A percentile compares a stretch with the other conserved stretches of the same genome.
Conservation (phyloP, 306 rosid species). For the Urtica urens region DNA sequence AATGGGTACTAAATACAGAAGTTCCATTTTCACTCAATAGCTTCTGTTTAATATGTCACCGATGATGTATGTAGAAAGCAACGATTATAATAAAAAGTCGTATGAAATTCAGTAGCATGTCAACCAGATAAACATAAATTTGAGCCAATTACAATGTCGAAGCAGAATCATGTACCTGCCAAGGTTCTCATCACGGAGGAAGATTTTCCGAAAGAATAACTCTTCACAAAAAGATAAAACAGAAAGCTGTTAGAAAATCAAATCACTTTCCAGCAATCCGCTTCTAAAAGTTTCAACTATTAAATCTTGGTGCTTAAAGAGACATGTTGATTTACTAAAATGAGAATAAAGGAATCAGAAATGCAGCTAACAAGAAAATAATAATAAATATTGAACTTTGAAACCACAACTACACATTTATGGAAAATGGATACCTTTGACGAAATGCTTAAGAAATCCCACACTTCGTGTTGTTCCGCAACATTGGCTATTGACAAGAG, state of each 20-base stretch:
- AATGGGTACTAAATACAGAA: background rate
- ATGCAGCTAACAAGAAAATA: background rate
- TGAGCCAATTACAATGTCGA: constrained; percentile 1
- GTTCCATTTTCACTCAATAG: too few relatives aligned
- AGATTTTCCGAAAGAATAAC: constrained; percentile 83
- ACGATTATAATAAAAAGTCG: background rate
- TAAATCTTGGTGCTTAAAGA: background rate
- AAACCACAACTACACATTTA: constrained; percentile 3
- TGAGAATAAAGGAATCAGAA: background rate
- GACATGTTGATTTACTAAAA: background rate
- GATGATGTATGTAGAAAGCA: too few relatives aligned
- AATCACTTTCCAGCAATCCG: background rate
- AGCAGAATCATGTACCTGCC: constrained; percentile 59
- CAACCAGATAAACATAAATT: background rate
- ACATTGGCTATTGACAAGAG: constrained; percentile 84
- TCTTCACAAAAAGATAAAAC: constrained; percentile 30
- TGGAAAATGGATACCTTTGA: constrained; percentile 56
- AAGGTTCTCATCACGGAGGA: constrained; percentile 88
- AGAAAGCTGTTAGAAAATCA: constrained; percentile 15
- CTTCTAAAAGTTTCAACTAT: background rate
- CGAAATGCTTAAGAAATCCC: constrained; percentile 87
- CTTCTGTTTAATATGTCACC: too few relatives aligned
- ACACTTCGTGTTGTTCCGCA: constrained; percentile 92
- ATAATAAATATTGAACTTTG: background rate
- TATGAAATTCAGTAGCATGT: background rate